Evolutionary conservation across 331 rosid genomes (phyloP).

Genomic region (Acacia concinna): DNA sequence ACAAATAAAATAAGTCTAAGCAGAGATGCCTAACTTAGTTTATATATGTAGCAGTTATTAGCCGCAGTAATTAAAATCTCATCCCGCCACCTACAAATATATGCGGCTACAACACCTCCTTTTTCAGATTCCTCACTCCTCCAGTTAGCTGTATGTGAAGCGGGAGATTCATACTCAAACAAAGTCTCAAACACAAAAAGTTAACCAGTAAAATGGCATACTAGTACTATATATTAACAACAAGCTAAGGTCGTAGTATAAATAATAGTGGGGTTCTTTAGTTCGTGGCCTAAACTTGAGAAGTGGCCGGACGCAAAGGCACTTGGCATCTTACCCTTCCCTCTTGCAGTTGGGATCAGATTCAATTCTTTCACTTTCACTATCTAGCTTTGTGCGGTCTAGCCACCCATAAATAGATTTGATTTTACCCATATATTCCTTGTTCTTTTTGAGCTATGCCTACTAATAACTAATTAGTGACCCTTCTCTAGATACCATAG

Average conservation of each 20-base stretch:
- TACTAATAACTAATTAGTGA: background rate
- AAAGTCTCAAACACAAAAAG: background rate
- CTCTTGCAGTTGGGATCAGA: conserved; percentile 11
- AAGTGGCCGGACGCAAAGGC: conserved; percentile 25
- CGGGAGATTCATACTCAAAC: background rate
- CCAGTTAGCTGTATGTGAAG: background rate
- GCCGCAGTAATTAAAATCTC: background rate
- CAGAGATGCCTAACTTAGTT: background rate
- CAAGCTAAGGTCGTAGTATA: background rate
- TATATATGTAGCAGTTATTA: background rate
- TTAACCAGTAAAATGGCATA: background rate
- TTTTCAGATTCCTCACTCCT: background rate
- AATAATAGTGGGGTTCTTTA: conserved; percentile 1
- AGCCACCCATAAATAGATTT: background rate
- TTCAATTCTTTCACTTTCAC: conserved; percentile 24
- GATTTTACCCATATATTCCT: background rate
- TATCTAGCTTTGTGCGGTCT: conserved; percentile 9
- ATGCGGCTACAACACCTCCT: background rate
- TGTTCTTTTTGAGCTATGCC: background rate
- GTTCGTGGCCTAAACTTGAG: conserved; percentile 18
- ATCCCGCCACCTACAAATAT: background rate
- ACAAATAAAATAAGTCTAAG: background rate
- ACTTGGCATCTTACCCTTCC: background rate
- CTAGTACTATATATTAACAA: background rate
- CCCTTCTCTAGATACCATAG: background rate